phyloP scores from a whole-genome alignment of 148 eudicot species.

The Rhododendron simsii region DNA sequence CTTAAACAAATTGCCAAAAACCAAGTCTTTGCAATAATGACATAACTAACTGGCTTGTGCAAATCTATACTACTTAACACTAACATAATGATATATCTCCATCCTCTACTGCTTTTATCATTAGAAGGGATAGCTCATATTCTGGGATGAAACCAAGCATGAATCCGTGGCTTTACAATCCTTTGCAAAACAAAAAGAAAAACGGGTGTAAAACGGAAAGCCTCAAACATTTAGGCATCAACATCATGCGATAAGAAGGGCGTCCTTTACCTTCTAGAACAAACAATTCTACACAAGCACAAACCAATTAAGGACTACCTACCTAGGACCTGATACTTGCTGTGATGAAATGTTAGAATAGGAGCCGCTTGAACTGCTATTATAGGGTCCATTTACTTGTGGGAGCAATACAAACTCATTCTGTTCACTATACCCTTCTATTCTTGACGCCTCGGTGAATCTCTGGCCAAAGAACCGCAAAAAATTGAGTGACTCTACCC shows the following conservation, averaged over 20 bases:
- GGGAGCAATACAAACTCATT: constrained; percentile 14
- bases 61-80: not conserved
- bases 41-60: not conserved
- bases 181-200: not conserved
- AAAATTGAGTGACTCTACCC: constrained; percentile 51
- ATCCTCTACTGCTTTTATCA: not conserved
- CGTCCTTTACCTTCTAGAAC: not conserved
- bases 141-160: not conserved
- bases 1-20: not conserved
- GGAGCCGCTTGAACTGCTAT: constrained; percentile 15
- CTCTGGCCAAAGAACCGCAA: constrained; percentile 73
- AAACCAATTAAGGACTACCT: constrained; percentile 17
- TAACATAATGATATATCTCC: not conserved
- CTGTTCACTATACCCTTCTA: constrained; percentile 28
- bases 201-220: not conserved
- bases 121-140: not conserved
- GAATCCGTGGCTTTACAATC: not conserved
- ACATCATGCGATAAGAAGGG: not conserved
- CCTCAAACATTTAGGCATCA: not conserved
- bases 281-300: not conserved
- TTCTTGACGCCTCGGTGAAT: constrained; percentile 53
- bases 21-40: not conserved
- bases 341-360: constrained; percentile 52
- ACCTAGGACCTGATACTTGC: constrained; percentile 69
- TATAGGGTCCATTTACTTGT: constrained; percentile 16